Conservation (phyloP, 2,329 filamentous ascomycete genomes). For the Aspergillus oerlinghausenensis region DNA sequence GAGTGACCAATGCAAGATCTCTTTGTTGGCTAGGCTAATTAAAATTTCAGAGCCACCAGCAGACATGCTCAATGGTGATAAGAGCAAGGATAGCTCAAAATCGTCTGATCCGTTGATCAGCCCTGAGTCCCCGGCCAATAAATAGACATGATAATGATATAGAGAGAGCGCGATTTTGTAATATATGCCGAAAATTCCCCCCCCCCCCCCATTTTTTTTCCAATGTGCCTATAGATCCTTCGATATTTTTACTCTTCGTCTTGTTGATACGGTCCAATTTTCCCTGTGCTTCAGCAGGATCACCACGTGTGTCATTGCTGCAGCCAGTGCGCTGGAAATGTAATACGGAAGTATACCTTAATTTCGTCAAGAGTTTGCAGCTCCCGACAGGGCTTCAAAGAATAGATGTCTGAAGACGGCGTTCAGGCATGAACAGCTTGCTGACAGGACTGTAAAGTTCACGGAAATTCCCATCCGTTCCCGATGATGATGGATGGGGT, state of each 20-base stretch:
- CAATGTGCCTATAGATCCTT: neutral
- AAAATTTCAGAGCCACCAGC: constrained; percentile 11
- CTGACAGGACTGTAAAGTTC: neutral
- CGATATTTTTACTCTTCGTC: neutral
- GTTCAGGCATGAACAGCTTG: neutral
- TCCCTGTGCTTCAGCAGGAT: neutral
- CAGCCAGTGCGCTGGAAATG: neutral
- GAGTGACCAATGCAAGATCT: constrained; percentile 13
- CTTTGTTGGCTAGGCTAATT: neutral
- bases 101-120: constrained; percentile 45
- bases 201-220: no score
- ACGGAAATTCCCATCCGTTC: no score
- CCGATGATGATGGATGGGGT: neutral
- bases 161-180: constrained; percentile 11
- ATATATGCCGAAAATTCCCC: constrained; percentile 17
- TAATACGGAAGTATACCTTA: neutral
- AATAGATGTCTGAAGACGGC: no score
- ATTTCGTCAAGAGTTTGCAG: neutral
- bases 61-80: constrained; percentile 43
- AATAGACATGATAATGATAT: constrained; percentile 34
- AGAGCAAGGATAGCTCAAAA: constrained; percentile 5
- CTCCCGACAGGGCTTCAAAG: neutral
- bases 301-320: neutral
- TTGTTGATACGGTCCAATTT: neutral
- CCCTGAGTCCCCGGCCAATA: constrained; percentile 45